Conservation (phyloP, 768 basidiomycete genomes). For the Hericium alpestre region DNA sequence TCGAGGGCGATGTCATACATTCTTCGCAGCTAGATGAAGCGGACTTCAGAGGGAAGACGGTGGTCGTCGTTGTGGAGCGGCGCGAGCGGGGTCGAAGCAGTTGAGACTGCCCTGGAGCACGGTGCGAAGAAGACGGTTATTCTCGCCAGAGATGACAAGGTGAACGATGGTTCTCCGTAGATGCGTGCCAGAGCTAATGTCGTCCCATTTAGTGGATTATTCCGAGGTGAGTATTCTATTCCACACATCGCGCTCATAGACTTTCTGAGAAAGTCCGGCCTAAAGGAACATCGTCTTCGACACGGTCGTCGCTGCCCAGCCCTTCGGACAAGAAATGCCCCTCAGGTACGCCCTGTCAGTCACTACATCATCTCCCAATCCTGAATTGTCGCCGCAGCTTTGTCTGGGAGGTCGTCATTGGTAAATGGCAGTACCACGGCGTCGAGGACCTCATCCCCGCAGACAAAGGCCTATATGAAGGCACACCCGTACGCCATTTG, state of each 20-base stretch:
- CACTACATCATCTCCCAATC: not conserved
- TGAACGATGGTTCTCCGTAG: not conserved
- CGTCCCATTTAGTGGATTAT: constrained; percentile 32
- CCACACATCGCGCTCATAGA: not conserved
- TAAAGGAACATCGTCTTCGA: constrained; percentile 34
- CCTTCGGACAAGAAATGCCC: constrained; percentile 44
- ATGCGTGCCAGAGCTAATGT: constrained; percentile 28
- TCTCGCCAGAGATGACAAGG: constrained; percentile 32
- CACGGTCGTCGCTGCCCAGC: constrained; percentile 36
- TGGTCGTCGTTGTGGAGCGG: constrained; percentile 42
- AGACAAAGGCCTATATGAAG: constrained; percentile 33
- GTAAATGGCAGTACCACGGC: constrained; percentile 32
- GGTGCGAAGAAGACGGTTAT: constrained; percentile 27
- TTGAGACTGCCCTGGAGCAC: constrained; percentile 25
- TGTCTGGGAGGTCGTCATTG: constrained; percentile 36
- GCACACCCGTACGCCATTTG: constrained; percentile 29
- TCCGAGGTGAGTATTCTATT: constrained; percentile 14
- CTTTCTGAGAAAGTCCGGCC: not conserved
- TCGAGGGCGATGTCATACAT: constrained; percentile 31
- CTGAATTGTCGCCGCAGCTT: constrained; percentile 21
- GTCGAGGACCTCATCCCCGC: constrained; percentile 33
- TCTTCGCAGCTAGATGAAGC: constrained; percentile 36
- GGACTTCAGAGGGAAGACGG: constrained; percentile 29
- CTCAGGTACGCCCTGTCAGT: constrained; percentile 23
- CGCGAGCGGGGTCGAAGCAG: constrained; percentile 42